Base-by-base conservation (phyloP, 1,284 basidiomycete genomes). In the Taiwanofungus camphoratus region DNA sequence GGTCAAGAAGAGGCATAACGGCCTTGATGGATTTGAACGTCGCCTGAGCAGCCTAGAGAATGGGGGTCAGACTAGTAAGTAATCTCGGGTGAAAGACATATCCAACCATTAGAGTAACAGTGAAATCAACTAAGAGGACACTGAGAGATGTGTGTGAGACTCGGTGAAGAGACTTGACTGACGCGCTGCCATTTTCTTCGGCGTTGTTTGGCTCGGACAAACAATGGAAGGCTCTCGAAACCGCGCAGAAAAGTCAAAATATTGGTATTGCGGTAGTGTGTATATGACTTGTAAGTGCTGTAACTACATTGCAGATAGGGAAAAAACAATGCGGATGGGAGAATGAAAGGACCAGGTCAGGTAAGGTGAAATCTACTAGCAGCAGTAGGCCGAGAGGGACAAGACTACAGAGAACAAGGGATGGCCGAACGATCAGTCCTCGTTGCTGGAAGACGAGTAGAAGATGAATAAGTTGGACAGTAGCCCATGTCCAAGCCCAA, bases 11-110 rank as follows among this genome's bases (percentile, higher is more conserved):
- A 50, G 95, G 95, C 54, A 92, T 71, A 55, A 98, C 69, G 42
- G 93, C 76, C 73, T 82, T 91, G 79, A 98, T 97, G 56, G 83
- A 87, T 70, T 92, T 94, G 84, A 96, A 91, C 22, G 92, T 93
- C 53, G 82, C 79, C 67, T 84, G 82, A 44, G 82, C 68, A 68
- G 82, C 81, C 80, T 83, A 46, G 24, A 27, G 36, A 23, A 24
- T 22, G 12, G 19, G 12, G 21, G 27, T 13, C 8, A 26, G 9
- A 16, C 31, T n/a, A n/a, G n/a, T n/a, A n/a, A n/a, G n/a, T n/a
- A n/a, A n/a, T n/a, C n/a, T n/a, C n/a, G n/a, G 22, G 18, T 24
- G 13, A 24, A 22, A 24, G 22, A 24, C 9, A 16, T 6, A 13
- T 9, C 35, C 8, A 5, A 36, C 35, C 35, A 36, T 36, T 7